Evolutionary conservation across 2,329 filamentous ascomycete genomes (phyloP), one percentile per base, ranked within the genome.

Genomic region (Gyromitra esculenta): DNA sequence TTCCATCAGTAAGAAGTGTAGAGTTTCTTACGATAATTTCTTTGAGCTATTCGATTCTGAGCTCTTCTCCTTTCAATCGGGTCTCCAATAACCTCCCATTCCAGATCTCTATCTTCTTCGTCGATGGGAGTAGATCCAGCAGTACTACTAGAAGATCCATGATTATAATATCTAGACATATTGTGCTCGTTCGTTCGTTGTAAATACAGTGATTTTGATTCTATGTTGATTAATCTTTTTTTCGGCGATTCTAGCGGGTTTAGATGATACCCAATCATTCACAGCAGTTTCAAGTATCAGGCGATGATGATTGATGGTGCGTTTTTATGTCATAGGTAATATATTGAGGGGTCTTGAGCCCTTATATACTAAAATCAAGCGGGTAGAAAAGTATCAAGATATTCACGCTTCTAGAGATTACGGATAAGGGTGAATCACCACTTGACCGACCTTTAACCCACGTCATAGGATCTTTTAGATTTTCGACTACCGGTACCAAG

Each of bases 41-140:
- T 91, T 85, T 98, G 95, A 80, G 95, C 95, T 87, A 97, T 97
- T 81, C 95, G 91, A 86, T 98, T 97, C 85, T 98, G 94, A 86
- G 97, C 97, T 83, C 94, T 89, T 81, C 94, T 88, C 82, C 95
- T 90, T 86, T 97, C 95, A 65, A 94, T 94, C 75, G 97, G 90
- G 84, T 98, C 94, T 71, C 94, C 97, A 84, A 98, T 97, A 89
- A 97, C 96, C 83, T 94, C 97, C 95, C 95, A 98, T 86, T 97
- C 95, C 85, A 60, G n/a, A 43, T 60, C 37, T 41, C 97, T 94
- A 82, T 97, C 94, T 18, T 80, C 75, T 7, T 77, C 72, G 9
- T 71, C 72, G 15, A 48, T 75, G 1, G 9, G 48, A 1, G 72
- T 56, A 18, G 65, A 70, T 5, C 45, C 72, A 13, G 57, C 18